Base-by-base conservation (phyloP, 768 basidiomycete species). In the Agrocybe praecox region DNA sequence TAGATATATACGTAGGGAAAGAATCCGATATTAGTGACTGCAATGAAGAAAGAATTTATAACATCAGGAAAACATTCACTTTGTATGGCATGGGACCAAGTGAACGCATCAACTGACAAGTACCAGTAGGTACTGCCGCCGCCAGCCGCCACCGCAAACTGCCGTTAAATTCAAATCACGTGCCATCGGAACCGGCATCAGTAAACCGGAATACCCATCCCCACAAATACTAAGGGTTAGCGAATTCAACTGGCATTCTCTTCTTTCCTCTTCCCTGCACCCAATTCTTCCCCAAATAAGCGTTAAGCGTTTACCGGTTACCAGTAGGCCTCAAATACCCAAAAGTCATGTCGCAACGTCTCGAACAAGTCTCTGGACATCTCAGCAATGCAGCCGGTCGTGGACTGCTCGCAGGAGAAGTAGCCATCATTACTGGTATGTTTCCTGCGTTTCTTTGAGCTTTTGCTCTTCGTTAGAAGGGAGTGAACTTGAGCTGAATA, bases 351-450 rank as follows among this genome's bases (percentile, higher is more conserved):
- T 72, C 85, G 33, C 71, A 69, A 64, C 83, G 86, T 66, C 82
- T 92, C 43, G 70, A 83, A 46, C 90, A 91, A 72, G 80, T 92
- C 46, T 81, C 89, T 24, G 83, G 83, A 52, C 90, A 92, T 65
- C 72, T 92, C 23, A 80, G 81, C 34, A 87, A 82, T 65, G 62
- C 75, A 10, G 62, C 78, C 50, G 70, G 77, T 23, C 74, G 81
- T 18, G 90, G 91, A 3, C 74, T 94, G 44, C 77, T 92, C 47
- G 80, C 77, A 1, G 89, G 86, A 6, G 89, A 94, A 65, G 91
- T 93, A 8, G 91, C 89, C 15, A 92, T 94, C 68, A 87, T 94
- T 65, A 94, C 92, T 49, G 92, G 90, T 87, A 65, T 64, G 83
- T 72, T 42, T 40, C 23, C 32, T 46, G 24, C n/a, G n/a, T 32